These are phyloP conservation scores for Wickerhamiella cacticola DNA, from an alignment of 805 yeast genomes.

Conservation along the genomic window DNA sequence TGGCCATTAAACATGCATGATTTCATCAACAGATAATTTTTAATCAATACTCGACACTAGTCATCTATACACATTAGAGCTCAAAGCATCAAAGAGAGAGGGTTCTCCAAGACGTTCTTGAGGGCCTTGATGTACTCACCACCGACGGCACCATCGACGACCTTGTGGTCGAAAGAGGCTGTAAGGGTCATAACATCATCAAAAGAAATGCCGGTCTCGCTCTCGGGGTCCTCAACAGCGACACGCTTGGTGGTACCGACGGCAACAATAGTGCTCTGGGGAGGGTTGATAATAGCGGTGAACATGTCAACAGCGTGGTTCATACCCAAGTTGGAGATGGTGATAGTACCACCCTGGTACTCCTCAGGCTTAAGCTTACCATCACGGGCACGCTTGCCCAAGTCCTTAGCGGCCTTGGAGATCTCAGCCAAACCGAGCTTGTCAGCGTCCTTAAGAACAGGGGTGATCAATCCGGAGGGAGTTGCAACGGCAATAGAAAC, in stretches of 20 bases:
- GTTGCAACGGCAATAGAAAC: constrained; percentile 98
- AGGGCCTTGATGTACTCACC: constrained; percentile 93
- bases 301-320: constrained; percentile 83
- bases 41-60: constrained; percentile 2
- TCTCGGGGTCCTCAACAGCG: constrained; percentile 84
- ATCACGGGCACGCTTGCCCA: constrained; percentile 91
- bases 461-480: constrained; percentile 93
- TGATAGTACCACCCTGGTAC: constrained; percentile 98
- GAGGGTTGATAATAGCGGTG: constrained; percentile 97
- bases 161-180: constrained; percentile 97
- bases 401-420: constrained; percentile 74
- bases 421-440: constrained; percentile 73
- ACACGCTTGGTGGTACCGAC: constrained; percentile 85
- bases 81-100: constrained; percentile 83
- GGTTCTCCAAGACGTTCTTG: constrained; percentile 87
- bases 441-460: constrained; percentile 83
- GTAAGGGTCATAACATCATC: constrained; percentile 86
- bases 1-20: no score
- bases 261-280: constrained; percentile 89
- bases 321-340: constrained; percentile 98
- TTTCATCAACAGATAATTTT: no score
- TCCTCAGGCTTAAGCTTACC: constrained; percentile 91
- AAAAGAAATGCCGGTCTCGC: constrained; percentile 83
- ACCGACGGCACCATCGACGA: constrained; percentile 94
- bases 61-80: constrained; percentile 37